phyloP scores from a whole-genome alignment of 2,329 filamentous ascomycete species.

The Iodosphaeria phyllophila region DNA sequence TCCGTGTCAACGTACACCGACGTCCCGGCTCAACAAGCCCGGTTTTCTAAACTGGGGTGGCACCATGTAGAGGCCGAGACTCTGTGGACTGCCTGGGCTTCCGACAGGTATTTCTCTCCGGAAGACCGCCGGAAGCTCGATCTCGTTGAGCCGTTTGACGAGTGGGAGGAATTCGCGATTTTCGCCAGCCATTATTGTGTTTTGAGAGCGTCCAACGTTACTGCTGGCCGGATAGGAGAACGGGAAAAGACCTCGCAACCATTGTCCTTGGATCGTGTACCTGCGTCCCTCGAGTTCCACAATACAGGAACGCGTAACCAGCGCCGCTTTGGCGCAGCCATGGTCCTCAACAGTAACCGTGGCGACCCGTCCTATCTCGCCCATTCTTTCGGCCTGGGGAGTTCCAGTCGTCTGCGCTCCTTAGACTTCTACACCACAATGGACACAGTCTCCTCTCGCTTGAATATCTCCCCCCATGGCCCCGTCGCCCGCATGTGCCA shows the following conservation, averaged over 20 bases:
- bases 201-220: conserved; percentile 37
- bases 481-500: conserved; percentile 50
- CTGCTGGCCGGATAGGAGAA: conserved; percentile 1
- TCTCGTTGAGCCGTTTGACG: conserved; percentile 67
- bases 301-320: conserved; percentile 21
- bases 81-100: conserved; percentile 71
- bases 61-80: conserved; percentile 38
- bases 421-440: conserved; percentile 30
- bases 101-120: conserved; percentile 42
- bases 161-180: conserved; percentile 86
- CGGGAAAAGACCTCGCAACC: not conserved
- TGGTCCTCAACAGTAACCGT: conserved; percentile 19
- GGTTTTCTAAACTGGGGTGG: conserved; percentile 59
- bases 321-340: conserved; percentile 40
- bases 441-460: conserved; percentile 10
- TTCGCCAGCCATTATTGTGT: conserved; percentile 77
- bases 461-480: conserved; percentile 10
- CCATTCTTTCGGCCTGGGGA: conserved; percentile 24
- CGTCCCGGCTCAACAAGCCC: conserved; percentile 41
- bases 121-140: conserved; percentile 45
- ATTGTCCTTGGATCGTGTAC: conserved; percentile 2
- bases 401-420: conserved; percentile 24
- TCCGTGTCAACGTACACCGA: conserved; percentile 54
- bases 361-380: conserved; percentile 25
- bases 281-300: conserved; percentile 12